Evolutionary conservation across 805 yeast species (phyloP), one percentile per base, ranked within the genome.

Genomic region (Candida krabiensis): DNA sequence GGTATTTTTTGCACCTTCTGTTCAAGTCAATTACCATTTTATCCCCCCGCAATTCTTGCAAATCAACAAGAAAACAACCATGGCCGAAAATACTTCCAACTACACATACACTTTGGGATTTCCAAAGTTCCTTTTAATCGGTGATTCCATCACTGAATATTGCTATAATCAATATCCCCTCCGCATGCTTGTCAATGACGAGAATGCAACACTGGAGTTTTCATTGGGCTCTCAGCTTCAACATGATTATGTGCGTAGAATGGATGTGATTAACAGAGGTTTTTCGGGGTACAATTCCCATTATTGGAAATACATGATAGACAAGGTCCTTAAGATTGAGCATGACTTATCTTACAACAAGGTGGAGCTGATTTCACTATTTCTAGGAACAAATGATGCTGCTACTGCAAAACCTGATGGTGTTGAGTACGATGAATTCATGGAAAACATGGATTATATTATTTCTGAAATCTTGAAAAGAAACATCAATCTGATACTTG

Each of bases 331-430:
- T 26, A 61, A 66, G n/a, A 55, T 64, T 1, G 84, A 79, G 44
- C 56, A 73, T 33, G 63, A 60, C 19, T 18, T 35, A 19, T 47
- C 54, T 5, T 44, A 46, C 27, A 42, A 41, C n/a, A 52, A 49
- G 30, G 42, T 46, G 25, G 35, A 38, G 15, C 18, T 53, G 19
- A 52, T 50, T 0, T 37, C 46, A 12, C 19, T 54, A 15, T 54
- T 50, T 28, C 76, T 86, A 51, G 96, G 96, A 4, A 73, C 95
- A 12, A 88, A 88, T 53, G 96, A 88, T 56, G 70, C 83, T 0
- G 70, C 73, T 2, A 30, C 50, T 2, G 49, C 57, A 1, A 68
- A 60, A 2, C 77, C 75, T 3, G 61, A 60, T n/a, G 83, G 76
- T 50, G 86, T 84, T 6, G 73, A 75, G 2, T 32, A 78, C 8